Evolutionary conservation across 2,329 filamentous ascomycete genomes (phyloP).

Genomic region (Cercospora sp.): DNA sequence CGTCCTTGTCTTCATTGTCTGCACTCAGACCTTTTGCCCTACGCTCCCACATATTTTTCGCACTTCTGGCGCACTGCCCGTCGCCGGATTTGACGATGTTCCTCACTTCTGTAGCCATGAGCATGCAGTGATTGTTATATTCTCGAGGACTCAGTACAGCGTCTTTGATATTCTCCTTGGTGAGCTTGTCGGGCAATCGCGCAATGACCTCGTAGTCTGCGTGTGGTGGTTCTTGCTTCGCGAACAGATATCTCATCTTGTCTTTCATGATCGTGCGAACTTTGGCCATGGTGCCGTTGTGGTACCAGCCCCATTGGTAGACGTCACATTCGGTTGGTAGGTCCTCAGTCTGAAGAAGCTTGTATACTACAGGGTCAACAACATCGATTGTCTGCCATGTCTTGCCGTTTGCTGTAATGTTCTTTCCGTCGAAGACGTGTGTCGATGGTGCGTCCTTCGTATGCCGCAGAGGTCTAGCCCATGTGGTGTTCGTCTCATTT

Average conservation of each 20-base stretch:
- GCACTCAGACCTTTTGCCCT: slow-evolving; percentile 18
- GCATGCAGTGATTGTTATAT: slow-evolving; percentile 14
- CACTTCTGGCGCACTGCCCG: slow-evolving; percentile 5
- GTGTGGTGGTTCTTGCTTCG: slow-evolving; percentile 36
- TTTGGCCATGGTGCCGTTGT: slow-evolving; percentile 77
- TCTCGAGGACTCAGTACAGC: slow-evolving; percentile 9
- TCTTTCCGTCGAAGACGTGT: slow-evolving; percentile 81
- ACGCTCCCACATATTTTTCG: slow-evolving; percentile 20
- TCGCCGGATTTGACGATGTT: slow-evolving; percentile 19
- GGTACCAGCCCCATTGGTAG: slow-evolving; percentile 73
- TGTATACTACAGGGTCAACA: slow-evolving; percentile 70
- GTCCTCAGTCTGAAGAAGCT: slow-evolving; percentile 64
- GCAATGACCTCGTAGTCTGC: slow-evolving; percentile 31
- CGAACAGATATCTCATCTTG: slow-evolving; percentile 62
- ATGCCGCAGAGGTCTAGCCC: slow-evolving; percentile 25
- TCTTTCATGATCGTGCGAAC: slow-evolving; percentile 83
- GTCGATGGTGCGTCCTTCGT: slow-evolving; percentile 45
- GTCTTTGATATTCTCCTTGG: slow-evolving; percentile 21
- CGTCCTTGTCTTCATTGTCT: slow-evolving; percentile 19
- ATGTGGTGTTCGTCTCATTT: slow-evolving; percentile 20
- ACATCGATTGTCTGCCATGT: slow-evolving; percentile 96
- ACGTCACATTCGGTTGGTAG: slow-evolving; percentile 52
- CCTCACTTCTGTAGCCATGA: slow-evolving; percentile 16
- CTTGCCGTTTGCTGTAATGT: slow-evolving; percentile 75
- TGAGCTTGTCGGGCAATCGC: slow-evolving; percentile 26